Base-by-base conservation (phyloP, 1,139 yeast species). In the Kodamaea arcana region DNA sequence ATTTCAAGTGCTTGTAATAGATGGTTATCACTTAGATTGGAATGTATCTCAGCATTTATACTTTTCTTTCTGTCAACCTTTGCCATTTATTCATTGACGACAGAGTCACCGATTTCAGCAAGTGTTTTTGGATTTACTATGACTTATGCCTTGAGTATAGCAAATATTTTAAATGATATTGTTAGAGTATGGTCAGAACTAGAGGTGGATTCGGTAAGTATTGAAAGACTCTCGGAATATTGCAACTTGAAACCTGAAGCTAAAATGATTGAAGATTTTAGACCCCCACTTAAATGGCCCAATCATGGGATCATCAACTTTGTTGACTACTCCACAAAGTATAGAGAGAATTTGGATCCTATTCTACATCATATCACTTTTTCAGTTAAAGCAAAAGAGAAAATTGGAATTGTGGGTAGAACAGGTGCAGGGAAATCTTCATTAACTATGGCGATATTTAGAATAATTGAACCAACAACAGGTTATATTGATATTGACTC, bases 401-500 rank as follows among this genome's bases (percentile, higher is more conserved):
- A 58, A 39, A 43, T 58, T 25, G 63, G 63, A 16, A 56, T 58
- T 32, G 63, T 58, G 24, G 63, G 63, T 3, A 45, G 63, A 36
- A 58, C 63, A 3, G 63, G 63, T 14, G 63, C 63, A 1, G 63
- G 63, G 17, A 58, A 58, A 40, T 55, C 61, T 5, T 53, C 62
- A 3, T 49, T 58, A 29, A 54, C 62, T 0, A 49, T 57, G 37
- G 61, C 63, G 0, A 46, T 58, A 16, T 58, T 58, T 48, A 47
- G 63, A 34, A 56, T 58, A 25, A 52, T 58, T 15, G 63, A 58
- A 40, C 50, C 62, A 10, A 50, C 54, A 3, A 27, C 42, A 3
- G 63, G 63, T 12, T 51, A 51, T 35, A 55, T 58, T 30, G 54
- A 48, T 24, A 57, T 58, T 21, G 64, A 58, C 34, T 51, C 45